Conservation (phyloP, 441 rosid species). For the Erodium trifolium region DNA sequence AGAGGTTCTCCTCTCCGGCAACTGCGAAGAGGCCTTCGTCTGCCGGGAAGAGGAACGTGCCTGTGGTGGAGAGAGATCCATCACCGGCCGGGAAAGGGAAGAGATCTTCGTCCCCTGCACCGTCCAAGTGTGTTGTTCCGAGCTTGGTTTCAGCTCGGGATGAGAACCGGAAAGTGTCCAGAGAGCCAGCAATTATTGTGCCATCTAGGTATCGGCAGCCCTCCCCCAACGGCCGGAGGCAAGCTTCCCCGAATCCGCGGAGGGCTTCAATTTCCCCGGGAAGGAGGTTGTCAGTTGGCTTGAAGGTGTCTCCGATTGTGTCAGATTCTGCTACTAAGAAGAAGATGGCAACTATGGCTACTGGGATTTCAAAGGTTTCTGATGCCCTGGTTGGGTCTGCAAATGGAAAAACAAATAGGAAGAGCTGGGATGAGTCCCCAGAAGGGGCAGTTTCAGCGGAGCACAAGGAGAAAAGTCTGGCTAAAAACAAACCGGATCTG, state of each 20-base stretch:
- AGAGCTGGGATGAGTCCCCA: constrained; percentile 61
- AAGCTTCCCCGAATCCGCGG: constrained; percentile 60
- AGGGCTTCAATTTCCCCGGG: constrained; percentile 72
- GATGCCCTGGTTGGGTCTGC: constrained; percentile 53
- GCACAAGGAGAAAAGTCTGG: too few relatives aligned
- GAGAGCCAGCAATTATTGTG: constrained; percentile 76
- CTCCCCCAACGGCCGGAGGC: constrained; percentile 67
- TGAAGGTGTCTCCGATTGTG: constrained; percentile 46
- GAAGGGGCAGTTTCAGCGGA: background rate
- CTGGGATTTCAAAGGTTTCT: constrained; percentile 33
- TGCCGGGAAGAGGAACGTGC: constrained; percentile 24
- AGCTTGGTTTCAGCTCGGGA: constrained; percentile 66
- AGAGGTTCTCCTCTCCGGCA: constrained; percentile 77
- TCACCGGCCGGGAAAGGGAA: constrained; percentile 56
- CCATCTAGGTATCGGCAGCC: constrained; percentile 90
- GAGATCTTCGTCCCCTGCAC: constrained; percentile 83
- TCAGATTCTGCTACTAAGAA: constrained; percentile 64
- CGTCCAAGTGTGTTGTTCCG: constrained; percentile 83
- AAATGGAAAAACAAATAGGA: constrained; percentile 37
- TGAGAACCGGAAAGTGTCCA: constrained; percentile 54
- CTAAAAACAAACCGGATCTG: constrained; percentile 44
- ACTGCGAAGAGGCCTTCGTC: constrained; percentile 50
- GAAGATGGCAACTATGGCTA: constrained; percentile 43
- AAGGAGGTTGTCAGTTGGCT: constrained; percentile 57
- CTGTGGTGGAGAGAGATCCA: constrained; percentile 39